Evolutionary conservation across 2,329 filamentous ascomycete species (phyloP).

Genomic region (Trichoderma aggressivum): DNA sequence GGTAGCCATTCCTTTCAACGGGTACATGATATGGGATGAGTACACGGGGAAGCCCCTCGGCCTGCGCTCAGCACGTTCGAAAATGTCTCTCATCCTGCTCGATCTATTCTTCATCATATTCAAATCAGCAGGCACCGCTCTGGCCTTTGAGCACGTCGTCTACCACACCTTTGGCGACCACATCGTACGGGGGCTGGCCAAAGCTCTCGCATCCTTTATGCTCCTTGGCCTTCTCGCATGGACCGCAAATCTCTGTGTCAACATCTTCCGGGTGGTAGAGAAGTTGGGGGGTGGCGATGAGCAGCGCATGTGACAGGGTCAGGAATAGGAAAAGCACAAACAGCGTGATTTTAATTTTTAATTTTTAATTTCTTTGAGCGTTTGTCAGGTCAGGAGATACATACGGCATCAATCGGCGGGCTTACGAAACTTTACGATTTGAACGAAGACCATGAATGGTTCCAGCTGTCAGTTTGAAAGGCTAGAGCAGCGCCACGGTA

Average conservation of each 20-base stretch:
- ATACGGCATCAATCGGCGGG: not conserved
- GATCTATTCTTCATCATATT: conserved; percentile 98
- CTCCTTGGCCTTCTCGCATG: conserved; percentile 82
- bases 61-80: conserved; percentile 75
- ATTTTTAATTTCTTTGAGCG: not conserved
- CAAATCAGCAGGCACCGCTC: conserved; percentile 84
- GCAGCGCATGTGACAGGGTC: conserved; percentile 21
- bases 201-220: conserved; percentile 73
- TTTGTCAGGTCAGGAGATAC: not conserved
- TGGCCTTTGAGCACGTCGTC: conserved; percentile 83
- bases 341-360: not conserved
- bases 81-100: conserved; percentile 83
- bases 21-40: conserved; percentile 95
- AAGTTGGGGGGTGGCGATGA: conserved; percentile 57
- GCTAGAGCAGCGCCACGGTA: not conserved
- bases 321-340: not conserved
- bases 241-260: conserved; percentile 85
- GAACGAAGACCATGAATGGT: not conserved
- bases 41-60: conserved; percentile 93
- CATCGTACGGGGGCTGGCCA: conserved; percentile 52
- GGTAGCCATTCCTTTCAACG: conserved; percentile 82
- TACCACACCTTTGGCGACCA: conserved; percentile 42
- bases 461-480: not conserved
- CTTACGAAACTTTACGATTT: not conserved
- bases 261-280: conserved; percentile 68